A percentile compares a stretch with the other conserved stretches of the same genome.
Evolutionary conservation across 2,329 filamentous ascomycete species (phyloP).

Genomic region (Microcera coccophila): DNA sequence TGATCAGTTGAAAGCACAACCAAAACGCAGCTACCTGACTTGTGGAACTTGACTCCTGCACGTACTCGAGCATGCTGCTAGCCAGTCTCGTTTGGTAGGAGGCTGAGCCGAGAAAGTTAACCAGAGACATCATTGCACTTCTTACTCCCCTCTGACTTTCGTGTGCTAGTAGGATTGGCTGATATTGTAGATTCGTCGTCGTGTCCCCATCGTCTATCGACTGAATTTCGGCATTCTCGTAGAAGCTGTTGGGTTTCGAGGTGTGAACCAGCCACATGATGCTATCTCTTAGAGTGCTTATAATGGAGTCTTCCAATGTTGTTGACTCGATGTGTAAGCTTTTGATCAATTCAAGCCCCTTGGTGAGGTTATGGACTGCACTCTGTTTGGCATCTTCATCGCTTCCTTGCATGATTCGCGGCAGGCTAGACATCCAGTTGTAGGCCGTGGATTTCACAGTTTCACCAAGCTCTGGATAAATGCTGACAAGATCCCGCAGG

Average conservation of each 20-base stretch:
- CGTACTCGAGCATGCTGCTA: conserved; percentile 60
- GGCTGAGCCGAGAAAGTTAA: conserved; percentile 52
- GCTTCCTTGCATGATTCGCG: conserved; percentile 76
- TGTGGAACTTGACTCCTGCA: conserved; percentile 55
- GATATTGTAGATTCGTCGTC: conserved; percentile 41
- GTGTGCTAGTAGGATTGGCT: conserved; percentile 58
- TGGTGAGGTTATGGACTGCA: conserved; percentile 71
- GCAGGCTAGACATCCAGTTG: conserved; percentile 76
- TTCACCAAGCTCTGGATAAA: conserved; percentile 60
- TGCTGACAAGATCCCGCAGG: conserved; percentile 58
- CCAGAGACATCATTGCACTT: conserved; percentile 54
- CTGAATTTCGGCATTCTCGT: conserved; percentile 23
- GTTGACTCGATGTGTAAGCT: conserved; percentile 61
- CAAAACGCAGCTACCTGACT: conserved; percentile 70
- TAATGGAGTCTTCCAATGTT: conserved; percentile 64
- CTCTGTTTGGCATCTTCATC: conserved; percentile 74
- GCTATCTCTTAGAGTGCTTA: conserved; percentile 69
- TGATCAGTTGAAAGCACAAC: conserved; percentile 71
- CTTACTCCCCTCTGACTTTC: conserved; percentile 64
- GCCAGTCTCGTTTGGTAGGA: conserved; percentile 59
- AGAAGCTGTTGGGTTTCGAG: conserved; percentile 13
- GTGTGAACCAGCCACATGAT: conserved; percentile 44
- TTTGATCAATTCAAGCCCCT: conserved; percentile 63
- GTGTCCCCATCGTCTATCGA: conserved; percentile 23
- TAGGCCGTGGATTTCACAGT: conserved; percentile 68